Conservation (phyloP, 75 land plant genomes). For the Picea glauca region DNA sequence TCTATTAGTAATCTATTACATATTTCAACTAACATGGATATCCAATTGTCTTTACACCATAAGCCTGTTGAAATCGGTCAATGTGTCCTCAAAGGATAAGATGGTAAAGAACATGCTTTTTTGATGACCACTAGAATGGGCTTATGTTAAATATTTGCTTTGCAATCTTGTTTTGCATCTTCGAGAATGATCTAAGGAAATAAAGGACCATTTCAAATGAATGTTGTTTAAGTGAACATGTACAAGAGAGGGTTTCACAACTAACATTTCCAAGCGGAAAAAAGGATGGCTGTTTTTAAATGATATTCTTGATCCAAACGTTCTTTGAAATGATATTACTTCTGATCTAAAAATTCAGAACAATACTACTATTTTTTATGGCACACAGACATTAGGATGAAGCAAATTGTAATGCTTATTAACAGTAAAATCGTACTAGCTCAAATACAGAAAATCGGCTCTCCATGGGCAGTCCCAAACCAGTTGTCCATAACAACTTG, state of each 20-base stretch:
- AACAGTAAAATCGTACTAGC: background rate
- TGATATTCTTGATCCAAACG: too few relatives aligned
- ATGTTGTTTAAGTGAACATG: background rate
- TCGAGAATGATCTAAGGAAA: background rate
- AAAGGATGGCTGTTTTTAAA: background rate
- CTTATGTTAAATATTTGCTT: background rate
- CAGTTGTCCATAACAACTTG: background rate
- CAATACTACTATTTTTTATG: background rate
- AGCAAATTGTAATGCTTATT: background rate
- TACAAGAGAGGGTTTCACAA: background rate
- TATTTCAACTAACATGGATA: background rate
- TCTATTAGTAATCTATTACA: background rate
- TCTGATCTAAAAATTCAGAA: background rate
- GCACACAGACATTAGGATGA: background rate
- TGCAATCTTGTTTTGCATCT: background rate
- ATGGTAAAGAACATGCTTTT: background rate
- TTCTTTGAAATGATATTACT: background rate
- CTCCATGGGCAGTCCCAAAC: background rate
- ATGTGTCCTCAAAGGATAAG: background rate
- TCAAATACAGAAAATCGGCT: too few relatives aligned
- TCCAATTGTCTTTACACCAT: background rate
- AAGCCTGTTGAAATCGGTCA: background rate
- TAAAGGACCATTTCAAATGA: background rate
- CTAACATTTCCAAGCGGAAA: background rate
- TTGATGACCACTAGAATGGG: background rate